Conservation (phyloP, 2,329 filamentous ascomycete genomes). For the Aspergillus texensis region DNA sequence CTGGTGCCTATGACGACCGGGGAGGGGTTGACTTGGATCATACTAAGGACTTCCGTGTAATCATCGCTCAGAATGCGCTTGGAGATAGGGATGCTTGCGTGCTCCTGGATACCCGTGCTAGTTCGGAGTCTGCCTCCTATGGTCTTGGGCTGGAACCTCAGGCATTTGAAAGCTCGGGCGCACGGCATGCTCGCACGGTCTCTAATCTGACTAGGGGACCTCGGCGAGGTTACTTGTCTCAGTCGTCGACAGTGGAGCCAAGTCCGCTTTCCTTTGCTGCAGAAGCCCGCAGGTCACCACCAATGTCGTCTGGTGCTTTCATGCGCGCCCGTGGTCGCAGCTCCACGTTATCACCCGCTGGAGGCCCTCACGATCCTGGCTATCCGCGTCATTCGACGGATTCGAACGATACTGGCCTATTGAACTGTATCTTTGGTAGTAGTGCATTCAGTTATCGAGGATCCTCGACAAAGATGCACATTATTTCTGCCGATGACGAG, state of each 20-base stretch:
- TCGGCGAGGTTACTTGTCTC: constrained; percentile 36
- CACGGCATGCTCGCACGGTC: constrained; percentile 39
- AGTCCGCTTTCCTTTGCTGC: constrained; percentile 37
- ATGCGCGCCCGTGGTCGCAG: constrained; percentile 47
- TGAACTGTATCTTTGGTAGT: constrained; percentile 65
- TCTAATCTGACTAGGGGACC: constrained; percentile 41
- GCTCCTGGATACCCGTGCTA: constrained; percentile 46
- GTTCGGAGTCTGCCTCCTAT: constrained; percentile 29
- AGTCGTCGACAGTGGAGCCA: constrained; percentile 38
- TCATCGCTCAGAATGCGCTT: constrained; percentile 52
- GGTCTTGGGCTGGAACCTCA: constrained; percentile 41
- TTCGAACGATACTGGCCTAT: constrained; percentile 53
- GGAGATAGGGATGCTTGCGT: constrained; percentile 52
- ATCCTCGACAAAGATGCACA: constrained; percentile 64
- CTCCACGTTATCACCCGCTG: constrained; percentile 46
- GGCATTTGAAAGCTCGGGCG: constrained; percentile 31
- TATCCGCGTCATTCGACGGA: constrained; percentile 46
- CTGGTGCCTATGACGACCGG: constrained; percentile 50
- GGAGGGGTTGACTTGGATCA: constrained; percentile 50
- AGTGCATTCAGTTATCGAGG: constrained; percentile 60
- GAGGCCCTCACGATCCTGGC: constrained; percentile 36
- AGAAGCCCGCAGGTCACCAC: constrained; percentile 35
- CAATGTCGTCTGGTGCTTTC: constrained; percentile 41
- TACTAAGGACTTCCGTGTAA: constrained; percentile 48
- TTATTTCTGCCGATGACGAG: constrained; percentile 50